phyloP scores from a whole-genome alignment of 2,329 filamentous ascomycete genomes.

The Alternaria arbusti region DNA sequence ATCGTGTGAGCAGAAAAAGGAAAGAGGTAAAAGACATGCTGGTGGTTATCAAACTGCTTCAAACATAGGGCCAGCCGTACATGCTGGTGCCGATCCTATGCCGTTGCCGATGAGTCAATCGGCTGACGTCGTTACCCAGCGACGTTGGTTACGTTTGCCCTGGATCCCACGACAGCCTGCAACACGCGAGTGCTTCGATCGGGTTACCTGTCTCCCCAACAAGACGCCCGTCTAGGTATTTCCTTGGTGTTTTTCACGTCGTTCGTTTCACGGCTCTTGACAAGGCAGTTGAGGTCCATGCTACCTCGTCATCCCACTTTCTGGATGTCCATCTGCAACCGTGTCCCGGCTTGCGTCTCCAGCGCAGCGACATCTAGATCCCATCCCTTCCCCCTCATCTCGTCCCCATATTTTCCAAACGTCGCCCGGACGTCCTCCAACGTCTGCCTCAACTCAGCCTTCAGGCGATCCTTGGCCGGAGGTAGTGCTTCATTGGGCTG shows the following conservation, averaged over 20 bases:
- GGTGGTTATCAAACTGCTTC: constrained; percentile 11
- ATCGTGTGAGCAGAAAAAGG: background rate
- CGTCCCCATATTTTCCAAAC: constrained; percentile 55
- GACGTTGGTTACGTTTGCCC: constrained; percentile 6
- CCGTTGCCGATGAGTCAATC: constrained; percentile 3
- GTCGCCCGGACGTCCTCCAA: constrained; percentile 48
- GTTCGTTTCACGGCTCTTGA: constrained; percentile 9
- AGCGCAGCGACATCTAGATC: constrained; percentile 68
- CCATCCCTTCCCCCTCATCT: constrained; percentile 65
- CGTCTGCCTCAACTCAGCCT: constrained; percentile 48
- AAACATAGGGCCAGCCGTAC: constrained; percentile 7
- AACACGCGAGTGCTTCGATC: constrained; percentile 9
- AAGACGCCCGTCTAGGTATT: background rate
- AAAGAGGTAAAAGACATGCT: constrained; percentile 2
- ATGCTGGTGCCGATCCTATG: constrained; percentile 11
- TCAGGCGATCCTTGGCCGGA: constrained; percentile 48
- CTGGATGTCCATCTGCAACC: constrained; percentile 25
- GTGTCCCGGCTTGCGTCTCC: constrained; percentile 66
- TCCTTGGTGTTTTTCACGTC: background rate
- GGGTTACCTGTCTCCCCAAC: constrained; percentile 4
- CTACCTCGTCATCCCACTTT: background rate
- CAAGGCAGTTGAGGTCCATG: background rate
- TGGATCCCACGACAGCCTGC: constrained; percentile 5
- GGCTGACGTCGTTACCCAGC: constrained; percentile 4
- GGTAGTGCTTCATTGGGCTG: constrained; percentile 20